A percentile compares a stretch with the other conserved stretches of the same genome.
Evolutionary conservation across 129 eudicot genomes (phyloP).

Genomic region (Cynara cardunculus): DNA sequence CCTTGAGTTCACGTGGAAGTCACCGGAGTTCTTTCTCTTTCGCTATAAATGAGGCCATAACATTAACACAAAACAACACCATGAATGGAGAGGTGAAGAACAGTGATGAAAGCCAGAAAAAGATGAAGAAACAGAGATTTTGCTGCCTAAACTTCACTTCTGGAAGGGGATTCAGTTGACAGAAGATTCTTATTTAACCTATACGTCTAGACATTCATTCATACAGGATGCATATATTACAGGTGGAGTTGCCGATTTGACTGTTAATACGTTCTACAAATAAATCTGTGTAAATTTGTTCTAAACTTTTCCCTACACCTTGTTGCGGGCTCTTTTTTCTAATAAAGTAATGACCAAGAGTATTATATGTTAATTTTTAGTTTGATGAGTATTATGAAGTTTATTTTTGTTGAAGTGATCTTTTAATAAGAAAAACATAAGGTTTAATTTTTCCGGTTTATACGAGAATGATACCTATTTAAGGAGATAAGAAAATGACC

Average conservation of each 20-base stretch:
- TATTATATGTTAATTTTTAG: neutral
- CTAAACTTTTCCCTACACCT: neutral
- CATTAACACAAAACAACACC: constrained; percentile 16
- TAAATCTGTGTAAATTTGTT: neutral
- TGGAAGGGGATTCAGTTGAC: constrained; percentile 29
- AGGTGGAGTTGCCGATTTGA: constrained; percentile 5
- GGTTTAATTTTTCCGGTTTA: neutral
- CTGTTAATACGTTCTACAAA: neutral
- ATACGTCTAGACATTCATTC: constrained; percentile 2
- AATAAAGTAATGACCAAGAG: neutral
- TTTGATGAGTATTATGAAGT: neutral
- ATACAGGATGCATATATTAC: constrained; percentile 2
- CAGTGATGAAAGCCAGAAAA: constrained; percentile 16
- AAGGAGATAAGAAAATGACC: too few relatives aligned
- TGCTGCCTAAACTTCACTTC: constrained; percentile 47
- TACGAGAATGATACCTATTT: too few relatives aligned
- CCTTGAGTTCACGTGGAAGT: constrained; percentile 14
- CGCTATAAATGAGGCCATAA: constrained; percentile 14
- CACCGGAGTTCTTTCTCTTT: constrained; percentile 29
- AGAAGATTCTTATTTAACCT: constrained; percentile 2
- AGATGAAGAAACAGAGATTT: constrained; percentile 35
- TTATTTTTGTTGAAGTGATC: neutral
- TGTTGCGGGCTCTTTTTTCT: neutral
- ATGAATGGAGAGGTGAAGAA: constrained; percentile 10
- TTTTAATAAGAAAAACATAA: neutral